Evolutionary conservation across 257 asterid genomes (phyloP), one percentile per base, ranked within the genome.

Genomic region (Lavandula angustifolia): DNA sequence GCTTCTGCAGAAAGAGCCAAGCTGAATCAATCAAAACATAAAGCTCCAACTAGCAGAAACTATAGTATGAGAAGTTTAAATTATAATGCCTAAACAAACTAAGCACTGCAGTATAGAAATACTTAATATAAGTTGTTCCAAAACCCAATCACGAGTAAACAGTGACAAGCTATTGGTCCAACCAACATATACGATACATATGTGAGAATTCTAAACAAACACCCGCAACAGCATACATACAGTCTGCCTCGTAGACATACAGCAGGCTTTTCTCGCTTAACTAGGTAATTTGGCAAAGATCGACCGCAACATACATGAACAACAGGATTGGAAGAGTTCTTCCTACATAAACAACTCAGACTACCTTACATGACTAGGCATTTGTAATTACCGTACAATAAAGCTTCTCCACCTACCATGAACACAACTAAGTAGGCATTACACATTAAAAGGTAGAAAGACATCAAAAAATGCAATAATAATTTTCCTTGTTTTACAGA

Each of bases 1-100:
- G 97, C 97, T 80, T 90, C 97, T 90, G 90, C 75, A 79, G 64
- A 69, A 58, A 50, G 49, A 68, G 57, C 48, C 66, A 65, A 55
- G 13, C 9, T 12, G 3, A 31, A 56, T 62, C 61, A 46, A 33
- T 37, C 47, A 63, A 50, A 35, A 22, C 53, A 40, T 40, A 34
- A 29, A 9, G 31, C 38, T 57, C 29, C 33, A 12, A 48, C 37
- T 10, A 13, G 18, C 0, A 22, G 31, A 58, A 42, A 40, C 55
- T 49, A 33, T 29, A 17, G 53, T 33, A 50, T 13, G 44, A n/a
- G 61, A 52, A 54, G 67, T 66, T 63, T 13, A 67, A 31, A 58
- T 58, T 9, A 6, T 44, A 42, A 48, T 22, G 34, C 54, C 70
- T 9, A 51, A 42, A 62, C 7, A 13, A 14, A 10, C 49, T 14